Evolutionary conservation across 176 grass and related monocot genomes (phyloP).

Genomic region (Olyra latifolia): DNA sequence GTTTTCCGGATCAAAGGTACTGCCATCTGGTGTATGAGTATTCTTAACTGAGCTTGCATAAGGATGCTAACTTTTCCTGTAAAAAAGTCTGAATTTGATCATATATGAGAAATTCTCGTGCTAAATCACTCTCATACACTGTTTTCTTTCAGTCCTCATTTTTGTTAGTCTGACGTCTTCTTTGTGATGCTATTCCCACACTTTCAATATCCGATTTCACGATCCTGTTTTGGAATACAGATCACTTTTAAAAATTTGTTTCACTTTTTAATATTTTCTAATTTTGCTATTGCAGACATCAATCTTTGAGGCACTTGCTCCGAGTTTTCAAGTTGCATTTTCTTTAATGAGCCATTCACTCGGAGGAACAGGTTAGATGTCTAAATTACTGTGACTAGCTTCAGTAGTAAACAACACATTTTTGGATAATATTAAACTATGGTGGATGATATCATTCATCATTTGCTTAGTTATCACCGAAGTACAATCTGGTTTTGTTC

Average conservation of each 20-base stretch:
- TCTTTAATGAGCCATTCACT: slow-evolving; percentile 70
- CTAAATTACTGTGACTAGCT: slow-evolving; percentile 6
- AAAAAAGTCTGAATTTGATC: background rate
- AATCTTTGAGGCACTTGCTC: slow-evolving; percentile 75
- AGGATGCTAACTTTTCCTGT: background rate
- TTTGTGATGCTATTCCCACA: background rate
- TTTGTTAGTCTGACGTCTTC: background rate
- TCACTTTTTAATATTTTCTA: slow-evolving; percentile 26
- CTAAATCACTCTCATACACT: background rate
- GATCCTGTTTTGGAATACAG: background rate
- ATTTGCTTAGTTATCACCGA: background rate
- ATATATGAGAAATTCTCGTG: background rate
- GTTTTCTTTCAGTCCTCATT: background rate
- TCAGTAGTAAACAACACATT: slow-evolving; percentile 19
- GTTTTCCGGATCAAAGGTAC: slow-evolving; percentile 86
- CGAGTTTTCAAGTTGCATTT: slow-evolving; percentile 92
- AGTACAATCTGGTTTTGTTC: background rate
- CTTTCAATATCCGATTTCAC: background rate
- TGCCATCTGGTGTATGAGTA: background rate
- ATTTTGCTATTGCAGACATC: slow-evolving; percentile 60
- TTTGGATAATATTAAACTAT: background rate
- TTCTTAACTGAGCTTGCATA: background rate
- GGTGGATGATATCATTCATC: background rate
- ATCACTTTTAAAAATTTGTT: background rate
- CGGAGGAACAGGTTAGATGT: slow-evolving; percentile 47